A percentile compares a stretch with the other conserved stretches of the same genome.
These are phyloP conservation scores for Wallacemonas collosoma DNA, from an alignment of 208 protist genomes.

Conservation along the genomic window DNA sequence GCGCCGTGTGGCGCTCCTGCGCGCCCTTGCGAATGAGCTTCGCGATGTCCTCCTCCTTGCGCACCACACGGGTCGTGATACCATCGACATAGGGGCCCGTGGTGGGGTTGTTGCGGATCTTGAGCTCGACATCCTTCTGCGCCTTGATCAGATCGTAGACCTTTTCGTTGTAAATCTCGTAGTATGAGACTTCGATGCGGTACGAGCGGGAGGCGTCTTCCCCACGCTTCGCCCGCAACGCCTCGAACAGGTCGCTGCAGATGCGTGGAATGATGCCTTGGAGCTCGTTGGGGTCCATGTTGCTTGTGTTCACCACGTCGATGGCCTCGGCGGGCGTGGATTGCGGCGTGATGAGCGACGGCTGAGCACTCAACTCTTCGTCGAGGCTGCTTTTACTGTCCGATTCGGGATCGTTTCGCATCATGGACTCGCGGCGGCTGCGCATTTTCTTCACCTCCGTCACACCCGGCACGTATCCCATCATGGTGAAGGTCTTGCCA, in stretches of 20 bases:
- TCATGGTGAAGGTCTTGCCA: constrained; percentile 95
- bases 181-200: constrained; percentile 76
- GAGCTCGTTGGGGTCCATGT: constrained; percentile 59
- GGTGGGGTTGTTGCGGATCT: constrained; percentile 67
- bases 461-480: constrained; percentile 64
- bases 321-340: neutral
- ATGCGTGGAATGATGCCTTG: constrained; percentile 86
- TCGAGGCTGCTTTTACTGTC: constrained; percentile 12
- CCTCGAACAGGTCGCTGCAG: constrained; percentile 62
- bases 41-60: constrained; percentile 66
- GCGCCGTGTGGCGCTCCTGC: constrained; percentile 77
- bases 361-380: constrained; percentile 14
- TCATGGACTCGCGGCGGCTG: constrained; percentile 22
- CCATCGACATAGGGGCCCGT: constrained; percentile 82
- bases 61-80: constrained; percentile 50
- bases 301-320: constrained; percentile 48
- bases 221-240: constrained; percentile 49
- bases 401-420: neutral
- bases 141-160: constrained; percentile 77
- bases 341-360: neutral
- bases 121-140: constrained; percentile 50
- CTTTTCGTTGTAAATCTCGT: constrained; percentile 94
- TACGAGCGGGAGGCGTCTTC: constrained; percentile 71
- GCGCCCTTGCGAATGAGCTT: constrained; percentile 71
- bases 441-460: constrained; percentile 30